Evolutionary conservation across 495 filamentous ascomycete species (phyloP).

Genomic region (Hypoxylon fragiforme): DNA sequence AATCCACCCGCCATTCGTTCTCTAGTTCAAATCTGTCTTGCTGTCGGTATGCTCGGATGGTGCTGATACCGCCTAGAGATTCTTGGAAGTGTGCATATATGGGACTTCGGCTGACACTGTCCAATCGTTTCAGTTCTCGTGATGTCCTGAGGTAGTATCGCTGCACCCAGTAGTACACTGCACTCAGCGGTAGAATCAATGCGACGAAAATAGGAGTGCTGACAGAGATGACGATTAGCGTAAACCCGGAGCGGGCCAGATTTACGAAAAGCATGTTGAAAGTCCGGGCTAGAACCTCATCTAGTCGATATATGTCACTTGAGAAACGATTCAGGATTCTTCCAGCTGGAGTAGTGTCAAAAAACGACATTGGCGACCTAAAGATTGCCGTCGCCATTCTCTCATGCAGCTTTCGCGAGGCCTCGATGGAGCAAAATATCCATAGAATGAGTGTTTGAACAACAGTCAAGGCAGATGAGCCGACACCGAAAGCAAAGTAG

Average conservation of each 20-base stretch:
- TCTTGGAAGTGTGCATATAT: slow-evolving; percentile 99
- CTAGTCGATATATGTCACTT: slow-evolving; percentile 93
- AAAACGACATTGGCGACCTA: slow-evolving; percentile 97
- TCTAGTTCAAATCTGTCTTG: slow-evolving; percentile 84
- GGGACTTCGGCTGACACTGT: slow-evolving; percentile 92
- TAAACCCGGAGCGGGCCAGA: slow-evolving; percentile 80
- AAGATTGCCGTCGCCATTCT: slow-evolving; percentile 98
- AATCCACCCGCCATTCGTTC: slow-evolving; percentile 98
- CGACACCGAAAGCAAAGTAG: slow-evolving; percentile 91
- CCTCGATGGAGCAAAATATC: slow-evolving; percentile 99
- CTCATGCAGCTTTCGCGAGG: slow-evolving; percentile 94
- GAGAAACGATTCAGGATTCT: slow-evolving; percentile 97
- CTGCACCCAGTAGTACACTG: slow-evolving; percentile 89
- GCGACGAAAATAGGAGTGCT: slow-evolving; percentile 80
- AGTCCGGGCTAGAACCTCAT: slow-evolving; percentile 89
- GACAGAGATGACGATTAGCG: slow-evolving; percentile 78
- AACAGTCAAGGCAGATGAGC: slow-evolving; percentile 83
- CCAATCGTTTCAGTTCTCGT: slow-evolving; percentile 91
- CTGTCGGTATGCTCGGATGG: slow-evolving; percentile 96
- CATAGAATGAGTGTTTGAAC: slow-evolving; percentile 93
- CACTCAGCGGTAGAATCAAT: slow-evolving; percentile 77
- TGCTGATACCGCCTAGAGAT: slow-evolving; percentile 89
- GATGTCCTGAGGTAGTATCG: slow-evolving; percentile 96
- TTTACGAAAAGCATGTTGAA: slow-evolving; percentile 97
- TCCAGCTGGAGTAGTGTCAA: slow-evolving; percentile 97